These are phyloP conservation scores for Populus deltoides DNA, from an alignment of 345 rosid species.

Conservation along the genomic window DNA sequence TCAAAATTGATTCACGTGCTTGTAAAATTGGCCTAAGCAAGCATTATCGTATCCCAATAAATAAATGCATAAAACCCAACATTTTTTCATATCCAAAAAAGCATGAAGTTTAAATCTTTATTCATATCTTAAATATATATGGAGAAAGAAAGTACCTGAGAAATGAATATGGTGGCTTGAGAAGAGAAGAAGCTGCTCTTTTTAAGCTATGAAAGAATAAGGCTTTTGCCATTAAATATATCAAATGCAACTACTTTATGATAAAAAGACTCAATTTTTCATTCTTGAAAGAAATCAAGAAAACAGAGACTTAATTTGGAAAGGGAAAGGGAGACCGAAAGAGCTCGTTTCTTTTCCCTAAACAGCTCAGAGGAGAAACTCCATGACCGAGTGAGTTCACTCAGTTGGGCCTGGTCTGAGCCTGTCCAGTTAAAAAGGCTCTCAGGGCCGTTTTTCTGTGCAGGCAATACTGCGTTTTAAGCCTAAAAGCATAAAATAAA, in stretches of 20 bases:
- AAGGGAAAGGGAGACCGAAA: background rate
- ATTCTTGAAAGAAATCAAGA: background rate
- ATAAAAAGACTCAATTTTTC: background rate
- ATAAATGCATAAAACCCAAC: background rate
- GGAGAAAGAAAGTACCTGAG: slow-evolving; percentile 13
- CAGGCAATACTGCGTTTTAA: too few species aligned
- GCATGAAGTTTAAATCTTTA: background rate
- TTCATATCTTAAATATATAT: background rate
- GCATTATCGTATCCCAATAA: background rate
- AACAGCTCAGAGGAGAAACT: background rate
- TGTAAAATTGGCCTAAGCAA: slow-evolving; percentile 8
- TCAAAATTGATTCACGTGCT: slow-evolving; percentile 4
- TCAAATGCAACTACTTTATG: background rate
- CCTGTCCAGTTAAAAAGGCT: background rate
- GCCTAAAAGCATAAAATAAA: too few species aligned
- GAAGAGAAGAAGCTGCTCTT: slow-evolving; percentile 18
- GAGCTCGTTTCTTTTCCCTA: background rate
- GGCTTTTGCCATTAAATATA: slow-evolving; percentile 12
- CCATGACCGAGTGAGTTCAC: background rate
- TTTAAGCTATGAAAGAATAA: slow-evolving; percentile 8
- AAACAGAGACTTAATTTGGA: background rate
- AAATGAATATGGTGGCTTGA: slow-evolving; percentile 4
- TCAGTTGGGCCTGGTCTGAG: background rate
- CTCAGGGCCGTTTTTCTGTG: too few species aligned
- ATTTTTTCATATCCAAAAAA: background rate